A percentile compares a stretch with the other conserved stretches of the same genome.
phyloP scores from a whole-genome alignment of 2,329 filamentous ascomycete species.

The Aspergillus sclerotialis region DNA sequence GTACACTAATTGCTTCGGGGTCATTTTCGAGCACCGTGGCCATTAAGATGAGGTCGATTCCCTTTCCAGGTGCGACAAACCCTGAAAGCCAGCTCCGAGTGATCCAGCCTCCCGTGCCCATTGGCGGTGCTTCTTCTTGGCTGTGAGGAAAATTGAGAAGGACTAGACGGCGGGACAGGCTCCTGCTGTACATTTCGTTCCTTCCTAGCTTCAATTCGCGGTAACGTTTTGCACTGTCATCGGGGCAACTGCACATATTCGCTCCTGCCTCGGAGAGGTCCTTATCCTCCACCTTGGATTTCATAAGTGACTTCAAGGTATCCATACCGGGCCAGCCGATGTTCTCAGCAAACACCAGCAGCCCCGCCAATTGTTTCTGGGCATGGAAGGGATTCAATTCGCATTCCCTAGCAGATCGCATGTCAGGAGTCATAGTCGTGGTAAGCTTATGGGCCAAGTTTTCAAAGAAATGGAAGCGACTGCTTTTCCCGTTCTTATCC shows the following conservation, averaged over 20 bases:
- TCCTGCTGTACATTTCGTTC: constrained; percentile 25
- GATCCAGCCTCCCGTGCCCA: constrained; percentile 46
- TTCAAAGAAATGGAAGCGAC: constrained; percentile 18
- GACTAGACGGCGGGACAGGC: constrained; percentile 19
- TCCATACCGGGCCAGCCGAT: constrained; percentile 44
- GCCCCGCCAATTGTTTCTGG: constrained; percentile 41
- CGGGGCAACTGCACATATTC: constrained; percentile 8
- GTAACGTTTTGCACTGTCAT: constrained; percentile 2
- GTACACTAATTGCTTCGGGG: constrained; percentile 37
- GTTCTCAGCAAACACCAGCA: constrained; percentile 44
- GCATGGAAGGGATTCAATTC: constrained; percentile 30
- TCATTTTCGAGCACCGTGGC: constrained; percentile 51
- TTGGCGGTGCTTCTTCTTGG: constrained; percentile 6
- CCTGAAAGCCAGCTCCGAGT: constrained; percentile 50
- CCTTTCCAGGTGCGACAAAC: constrained; percentile 48
- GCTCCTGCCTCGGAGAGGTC: constrained; percentile 7
- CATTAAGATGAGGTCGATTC: constrained; percentile 49
- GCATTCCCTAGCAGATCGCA: constrained; percentile 26
- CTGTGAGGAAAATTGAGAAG: constrained; percentile 15
- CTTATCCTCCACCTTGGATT: constrained; percentile 25
- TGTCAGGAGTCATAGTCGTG: constrained; percentile 6
- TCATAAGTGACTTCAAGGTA: constrained; percentile 29
- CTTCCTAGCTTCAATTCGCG: constrained; percentile 7
- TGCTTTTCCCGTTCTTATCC: constrained; percentile 9
- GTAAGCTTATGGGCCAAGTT: constrained; percentile 14